Base-by-base conservation (phyloP, 805 yeast species). In the Starmerella floris region DNA sequence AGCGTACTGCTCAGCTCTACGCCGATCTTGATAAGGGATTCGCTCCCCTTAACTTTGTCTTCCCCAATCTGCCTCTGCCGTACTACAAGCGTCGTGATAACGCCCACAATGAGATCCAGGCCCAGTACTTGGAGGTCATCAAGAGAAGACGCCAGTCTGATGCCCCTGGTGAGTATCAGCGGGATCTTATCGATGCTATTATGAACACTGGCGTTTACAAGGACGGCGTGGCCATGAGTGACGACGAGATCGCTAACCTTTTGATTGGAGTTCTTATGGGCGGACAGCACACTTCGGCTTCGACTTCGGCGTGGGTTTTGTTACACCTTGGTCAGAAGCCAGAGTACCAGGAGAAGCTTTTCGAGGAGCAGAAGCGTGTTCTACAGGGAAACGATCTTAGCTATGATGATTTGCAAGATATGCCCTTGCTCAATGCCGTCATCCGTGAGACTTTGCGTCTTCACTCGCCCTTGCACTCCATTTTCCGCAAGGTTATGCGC, bases 241-340 rank as follows among this genome's bases (percentile, higher is more conserved):
- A 91, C 62, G 78, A 79, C 61, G 94, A 91, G 66, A 84, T 91
- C 58, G 91, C 97, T 39, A 82, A 87, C 64, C 69, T 91, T 62
- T 68, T 85, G 62, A 88, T 91, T 63, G 98, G 97, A 62, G 80
- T 91, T 42, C 70, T 91, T 48, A 91, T 91, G 98, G 98, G 98
- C 56, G 98, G 98, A 50, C 98, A 91, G 68, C 98, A 91, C 63
- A 91, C 98, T 23, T 81, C 94, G 50, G 91, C 97, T 35, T 74
- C 97, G 21, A 91, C 98, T 20, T 82, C 94, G 32, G 81, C 96
- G 16, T 91, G 98, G 98, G 77, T 77, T 57, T 67, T 91, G 58
- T 71, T 91, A 51, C 97, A 91, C 60, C 70, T 91, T 48, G 96
- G 85, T 51, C 94, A 80, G 56, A 70, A 75, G 56, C 94, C 93